Percentiles rank a stretch among this genome's conserved stretches.
Conservation (phyloP, 2,329 filamentous ascomycete species). For the Neofusicoccum umdonicola region DNA sequence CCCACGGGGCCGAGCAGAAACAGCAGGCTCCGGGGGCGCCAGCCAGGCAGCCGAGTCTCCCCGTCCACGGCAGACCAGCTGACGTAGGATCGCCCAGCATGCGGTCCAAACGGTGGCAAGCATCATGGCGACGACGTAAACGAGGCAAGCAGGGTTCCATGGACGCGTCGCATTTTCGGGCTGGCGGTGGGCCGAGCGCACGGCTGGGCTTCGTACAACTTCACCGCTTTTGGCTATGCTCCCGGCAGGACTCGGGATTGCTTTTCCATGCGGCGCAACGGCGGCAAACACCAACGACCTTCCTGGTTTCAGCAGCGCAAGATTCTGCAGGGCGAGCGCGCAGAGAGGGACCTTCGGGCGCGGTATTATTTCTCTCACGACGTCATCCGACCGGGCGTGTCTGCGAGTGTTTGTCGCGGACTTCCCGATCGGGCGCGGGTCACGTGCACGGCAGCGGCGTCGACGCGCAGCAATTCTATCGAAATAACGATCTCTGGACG, state of each 20-base stretch:
- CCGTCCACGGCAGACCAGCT: neutral
- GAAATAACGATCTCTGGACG: neutral
- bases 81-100: conserved; percentile 1
- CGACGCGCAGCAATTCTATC: neutral
- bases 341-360: neutral
- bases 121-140: neutral
- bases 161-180: conserved; percentile 1
- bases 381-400: neutral
- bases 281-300: conserved; percentile 1
- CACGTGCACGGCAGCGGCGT: neutral
- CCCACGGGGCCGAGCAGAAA: neutral
- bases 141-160: conserved; percentile 3
- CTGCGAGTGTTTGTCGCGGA: neutral
- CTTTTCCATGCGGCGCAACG: conserved; percentile 8
- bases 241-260: conserved; percentile 4
- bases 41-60: neutral
- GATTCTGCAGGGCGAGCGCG: neutral
- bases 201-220: conserved; percentile 11
- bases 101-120: neutral
- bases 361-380: conserved; percentile 1
- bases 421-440: neutral
- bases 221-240: conserved; percentile 5
- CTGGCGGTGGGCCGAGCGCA: neutral
- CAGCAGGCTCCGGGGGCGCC: neutral
- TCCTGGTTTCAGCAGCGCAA: neutral